phyloP scores from a whole-genome alignment of 2,329 filamentous ascomycete species.

The Aureobasidium vineae region DNA sequence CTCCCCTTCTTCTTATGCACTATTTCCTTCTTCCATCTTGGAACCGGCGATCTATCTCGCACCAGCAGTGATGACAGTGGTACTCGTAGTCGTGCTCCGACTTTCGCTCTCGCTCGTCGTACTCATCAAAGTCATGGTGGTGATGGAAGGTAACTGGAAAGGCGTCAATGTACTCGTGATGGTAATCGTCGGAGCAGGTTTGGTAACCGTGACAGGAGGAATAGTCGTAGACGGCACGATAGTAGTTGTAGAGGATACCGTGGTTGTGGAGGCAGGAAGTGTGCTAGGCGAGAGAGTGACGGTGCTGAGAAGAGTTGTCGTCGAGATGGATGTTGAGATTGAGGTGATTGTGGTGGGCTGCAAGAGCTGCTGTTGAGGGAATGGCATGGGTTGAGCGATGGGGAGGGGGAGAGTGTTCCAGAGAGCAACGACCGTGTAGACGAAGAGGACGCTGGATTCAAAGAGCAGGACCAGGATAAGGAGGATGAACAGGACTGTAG shows the following conservation, averaged over 20 bases:
- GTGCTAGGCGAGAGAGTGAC: neutral
- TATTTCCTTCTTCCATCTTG: neutral
- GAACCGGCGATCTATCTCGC: too few relatives aligned
- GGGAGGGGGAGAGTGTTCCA: conserved; percentile 39
- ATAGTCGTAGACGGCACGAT: neutral
- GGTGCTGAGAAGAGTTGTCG: neutral
- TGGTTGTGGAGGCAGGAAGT: neutral
- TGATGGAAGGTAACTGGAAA: conserved; percentile 23
- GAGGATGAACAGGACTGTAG: conserved; percentile 37
- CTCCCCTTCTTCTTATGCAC: neutral
- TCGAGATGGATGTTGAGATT: neutral
- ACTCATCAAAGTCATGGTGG: conserved; percentile 25
- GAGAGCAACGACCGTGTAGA: conserved; percentile 41
- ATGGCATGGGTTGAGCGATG: conserved; percentile 28
- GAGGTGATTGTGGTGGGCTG: neutral
- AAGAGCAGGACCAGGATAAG: conserved; percentile 36
- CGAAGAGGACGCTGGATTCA: conserved; percentile 40
- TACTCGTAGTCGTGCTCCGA: conserved; percentile 23
- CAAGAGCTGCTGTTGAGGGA: neutral
- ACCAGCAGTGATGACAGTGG: conserved; percentile 14
- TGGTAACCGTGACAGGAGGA: conserved; percentile 26
- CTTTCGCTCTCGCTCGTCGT: conserved; percentile 17
- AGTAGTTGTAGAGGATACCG: neutral
- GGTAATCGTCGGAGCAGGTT: conserved; percentile 26
- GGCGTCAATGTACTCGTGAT: conserved; percentile 21